These are phyloP conservation scores for Colletotrichum nymphaeae DNA, from an alignment of 2,329 filamentous ascomycete species.

Conservation along the genomic window DNA sequence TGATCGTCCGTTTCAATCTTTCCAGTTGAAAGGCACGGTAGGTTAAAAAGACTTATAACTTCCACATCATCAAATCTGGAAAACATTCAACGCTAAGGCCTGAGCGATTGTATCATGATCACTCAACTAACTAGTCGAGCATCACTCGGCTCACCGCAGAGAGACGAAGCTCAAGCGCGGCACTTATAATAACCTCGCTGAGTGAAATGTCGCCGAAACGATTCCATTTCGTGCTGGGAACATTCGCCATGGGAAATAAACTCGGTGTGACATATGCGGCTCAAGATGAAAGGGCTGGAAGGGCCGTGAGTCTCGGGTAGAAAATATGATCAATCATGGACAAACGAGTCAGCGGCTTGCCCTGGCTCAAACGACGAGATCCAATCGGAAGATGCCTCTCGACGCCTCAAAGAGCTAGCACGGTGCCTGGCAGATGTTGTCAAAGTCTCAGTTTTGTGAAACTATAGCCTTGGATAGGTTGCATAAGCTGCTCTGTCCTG, in stretches of 20 bases:
- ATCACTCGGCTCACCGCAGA: not conserved
- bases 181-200: not conserved
- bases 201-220: not conserved
- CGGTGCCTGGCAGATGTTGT: not conserved
- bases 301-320: not conserved
- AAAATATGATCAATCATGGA: not conserved
- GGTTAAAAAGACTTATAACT: not conserved
- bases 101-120: not conserved
- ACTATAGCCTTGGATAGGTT: not conserved
- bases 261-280: not conserved
- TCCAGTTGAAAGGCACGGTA: not conserved
- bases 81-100: not conserved
- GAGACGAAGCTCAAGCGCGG: not conserved
- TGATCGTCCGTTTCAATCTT: not conserved
- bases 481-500: not conserved
- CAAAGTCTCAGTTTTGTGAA: not conserved
- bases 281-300: not conserved
- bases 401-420: not conserved
- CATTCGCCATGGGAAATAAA: not conserved
- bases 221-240: not conserved
- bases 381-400: not conserved
- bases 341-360: not conserved
- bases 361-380: not conserved
- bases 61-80: not conserved
- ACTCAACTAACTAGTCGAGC: not conserved